A percentile compares a stretch with the other conserved stretches of the same genome.
Conservation (phyloP, 352 stramenopile genomes). For the Phytophthora citrophthora region DNA sequence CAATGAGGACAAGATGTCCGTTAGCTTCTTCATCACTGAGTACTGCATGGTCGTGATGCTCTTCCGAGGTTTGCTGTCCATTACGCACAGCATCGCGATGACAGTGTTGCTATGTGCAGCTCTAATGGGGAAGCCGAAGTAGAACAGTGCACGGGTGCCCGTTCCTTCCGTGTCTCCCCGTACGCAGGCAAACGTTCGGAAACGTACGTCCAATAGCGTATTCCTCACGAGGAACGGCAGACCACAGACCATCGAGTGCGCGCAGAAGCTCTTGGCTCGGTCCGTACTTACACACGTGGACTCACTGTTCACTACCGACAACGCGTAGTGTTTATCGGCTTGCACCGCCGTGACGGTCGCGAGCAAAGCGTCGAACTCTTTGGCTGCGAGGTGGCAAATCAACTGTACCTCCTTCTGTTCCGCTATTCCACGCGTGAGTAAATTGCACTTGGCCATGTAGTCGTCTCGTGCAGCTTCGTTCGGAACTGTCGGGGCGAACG, state of each 20-base stretch:
- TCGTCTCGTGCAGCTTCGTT: constrained; percentile 40
- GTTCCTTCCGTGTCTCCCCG: constrained; percentile 28
- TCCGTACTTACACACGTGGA: constrained; percentile 22
- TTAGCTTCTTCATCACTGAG: constrained; percentile 51
- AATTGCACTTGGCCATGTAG: constrained; percentile 38
- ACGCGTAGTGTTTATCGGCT: constrained; percentile 32
- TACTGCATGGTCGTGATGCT: constrained; percentile 71
- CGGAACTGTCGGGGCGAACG: constrained; percentile 26
- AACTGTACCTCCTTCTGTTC: constrained; percentile 49
- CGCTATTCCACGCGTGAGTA: constrained; percentile 21
- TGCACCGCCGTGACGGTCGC: constrained; percentile 49
- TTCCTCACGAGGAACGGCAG: constrained; percentile 57
- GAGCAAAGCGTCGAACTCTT: constrained; percentile 46
- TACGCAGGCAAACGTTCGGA: constrained; percentile 52
- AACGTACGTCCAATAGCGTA: constrained; percentile 55
- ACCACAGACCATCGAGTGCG: constrained; percentile 36
- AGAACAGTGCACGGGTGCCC: constrained; percentile 35
- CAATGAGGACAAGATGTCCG: constrained; percentile 31
- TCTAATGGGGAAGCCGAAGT: constrained; percentile 53
- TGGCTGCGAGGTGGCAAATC: constrained; percentile 58
- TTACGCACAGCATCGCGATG: constrained; percentile 53
- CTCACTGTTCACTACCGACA: constrained; percentile 21
- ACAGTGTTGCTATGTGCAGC: constrained; percentile 16
- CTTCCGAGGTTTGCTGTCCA: constrained; percentile 52
- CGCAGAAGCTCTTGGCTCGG: constrained; percentile 44